Evolutionary conservation across 345 rosid genomes (phyloP).

Genomic region (Citrus sinensis): DVS_A1.0 CM039165.1:33369501-33370000

Average conservation of each 20-base stretch:
- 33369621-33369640: constrained; percentile 16
- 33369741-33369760: constrained; percentile 45
- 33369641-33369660: constrained; percentile 77
- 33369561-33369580: not conserved
- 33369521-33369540: not conserved
- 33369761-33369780: constrained; percentile 7
- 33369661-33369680: constrained; percentile 77
- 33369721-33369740: constrained; percentile 41
- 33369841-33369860: constrained; percentile 81
- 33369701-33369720: constrained; percentile 47
- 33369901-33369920: not conserved
- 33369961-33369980: constrained; percentile 9
- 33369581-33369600: constrained; percentile 9
- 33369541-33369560: not conserved
- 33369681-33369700: constrained; percentile 69
- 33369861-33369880: constrained; percentile 74
- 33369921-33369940: not conserved
- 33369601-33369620: constrained; percentile 10
- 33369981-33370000: constrained; percentile 19
- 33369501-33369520: not conserved
- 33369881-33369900: constrained; percentile 12
- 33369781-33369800: constrained; percentile 11
- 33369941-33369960: constrained; percentile 5
- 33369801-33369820: constrained; percentile 61
- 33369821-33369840: constrained; percentile 75